These are phyloP conservation scores for Coemansia sp. DNA, from an alignment of 192 early-diverging fungal species.

Conservation along the genomic window DNA sequence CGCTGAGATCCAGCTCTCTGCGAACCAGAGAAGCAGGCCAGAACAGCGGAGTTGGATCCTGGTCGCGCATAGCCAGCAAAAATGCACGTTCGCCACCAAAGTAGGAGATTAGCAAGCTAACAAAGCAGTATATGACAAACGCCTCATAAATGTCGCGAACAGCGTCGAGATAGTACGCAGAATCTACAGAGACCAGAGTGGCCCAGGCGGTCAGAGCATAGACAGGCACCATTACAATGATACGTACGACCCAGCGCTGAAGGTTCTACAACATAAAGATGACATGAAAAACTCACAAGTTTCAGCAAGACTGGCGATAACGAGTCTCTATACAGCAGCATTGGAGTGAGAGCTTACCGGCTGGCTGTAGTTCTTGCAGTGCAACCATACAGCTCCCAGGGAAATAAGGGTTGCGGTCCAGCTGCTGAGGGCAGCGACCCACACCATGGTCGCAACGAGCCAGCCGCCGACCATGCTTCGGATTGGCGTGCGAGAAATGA, in stretches of 20 bases:
- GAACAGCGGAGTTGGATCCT: conserved; percentile 74
- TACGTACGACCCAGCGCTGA: conserved; percentile 70
- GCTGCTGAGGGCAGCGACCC: conserved; percentile 47
- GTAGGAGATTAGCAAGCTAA: conserved; percentile 81
- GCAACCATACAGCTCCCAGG: conserved; percentile 49
- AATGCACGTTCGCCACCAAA: conserved; percentile 86
- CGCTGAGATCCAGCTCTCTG: conserved; percentile 75
- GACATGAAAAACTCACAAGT: background rate
- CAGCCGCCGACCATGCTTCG: conserved; percentile 23
- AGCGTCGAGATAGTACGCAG: conserved; percentile 84
- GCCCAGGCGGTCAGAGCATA: conserved; percentile 83
- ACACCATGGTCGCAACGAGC: conserved; percentile 44
- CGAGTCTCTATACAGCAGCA: background rate
- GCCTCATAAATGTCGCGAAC: conserved; percentile 93
- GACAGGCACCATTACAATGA: conserved; percentile 76
- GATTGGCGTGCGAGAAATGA: background rate
- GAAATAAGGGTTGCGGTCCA: conserved; percentile 50
- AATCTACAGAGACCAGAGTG: conserved; percentile 67
- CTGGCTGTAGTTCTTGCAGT: conserved; percentile 56
- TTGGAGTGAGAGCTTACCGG: conserved; percentile 17
- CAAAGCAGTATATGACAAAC: conserved; percentile 95
- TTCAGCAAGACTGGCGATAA: background rate
- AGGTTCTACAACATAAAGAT: conserved; percentile 25
- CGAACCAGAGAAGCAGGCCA: conserved; percentile 76
- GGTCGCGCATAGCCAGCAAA: conserved; percentile 73